Base-by-base conservation (phyloP, 768 basidiomycete genomes). In the Tylopilus subfusipes region DNA sequence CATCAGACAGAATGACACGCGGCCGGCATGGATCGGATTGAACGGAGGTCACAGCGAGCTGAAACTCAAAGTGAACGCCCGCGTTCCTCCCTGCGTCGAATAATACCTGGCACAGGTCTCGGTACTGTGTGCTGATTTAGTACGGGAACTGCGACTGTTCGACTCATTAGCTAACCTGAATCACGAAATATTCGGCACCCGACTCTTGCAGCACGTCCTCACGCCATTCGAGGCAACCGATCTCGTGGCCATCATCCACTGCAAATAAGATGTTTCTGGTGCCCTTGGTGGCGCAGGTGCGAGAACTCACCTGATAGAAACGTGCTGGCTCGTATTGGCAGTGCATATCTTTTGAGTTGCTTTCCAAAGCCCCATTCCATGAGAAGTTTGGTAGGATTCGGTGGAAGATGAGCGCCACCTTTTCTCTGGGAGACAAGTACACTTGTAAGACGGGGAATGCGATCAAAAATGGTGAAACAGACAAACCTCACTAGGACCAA, bases 331-430 rank as follows among this genome's bases (percentile, higher is more conserved):
- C 70, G 64, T 46, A 68, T 33, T 38, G 67, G 30, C 4, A 64
- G 46, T 5, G 69, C 73, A 50, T 75, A 68, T 44, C 72, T 70
- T 34, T 33, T 59, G 34, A 86, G 66, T 12, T 73, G 66, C 24
- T 80, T 75, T 22, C 65, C 76, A 9, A 82, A 72, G 14, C 79
- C 83, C 84, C 84, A 86, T 55, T 80, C 74, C 46, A 74, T 69
- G 22, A 85, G 68, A 2, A 85, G 69, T 50, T 78, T 77, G 46
- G 82, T 82, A 71, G 83, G 75, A 60, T 85, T 85, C 0, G 84
- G 83, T 25, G 82, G 81, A 10, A 82, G 72, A 46, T 80, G 76
- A 10, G 76, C 68, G 9, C 76, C 78, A 14, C 71, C 76, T 43
- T 62, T 64, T 34, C 66, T 68, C 76, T 80, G 43, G 12, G 27